Base-by-base conservation (phyloP, 768 basidiomycete genomes). In the Filobasidium wieringae region DNA sequence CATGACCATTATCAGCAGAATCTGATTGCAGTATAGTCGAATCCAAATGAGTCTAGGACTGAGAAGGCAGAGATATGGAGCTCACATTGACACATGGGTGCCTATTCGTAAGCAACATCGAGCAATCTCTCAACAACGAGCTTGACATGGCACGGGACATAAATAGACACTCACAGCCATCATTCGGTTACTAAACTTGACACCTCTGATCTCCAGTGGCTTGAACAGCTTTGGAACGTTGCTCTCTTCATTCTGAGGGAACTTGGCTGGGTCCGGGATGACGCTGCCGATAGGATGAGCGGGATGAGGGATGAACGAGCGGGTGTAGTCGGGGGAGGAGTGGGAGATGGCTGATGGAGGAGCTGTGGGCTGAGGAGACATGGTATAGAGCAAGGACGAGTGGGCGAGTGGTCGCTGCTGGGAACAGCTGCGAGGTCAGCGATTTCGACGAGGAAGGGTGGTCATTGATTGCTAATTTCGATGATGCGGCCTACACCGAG, bases 71-170 rank as follows among this genome's bases (percentile, higher is more conserved):
- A 9, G 19, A 1, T n/a, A 34, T 2, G n/a, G 14, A 27, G 29
- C 71, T 61, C 53, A 72, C 71, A 90, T 72, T 84, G 83, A 70
- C 87, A 88, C 87, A 88, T 88, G 1, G 85, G 85, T 11, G 85
- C 76, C 83, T 83, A 60, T 22, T 32, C n/a, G 51, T 26, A 34
- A 29, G 17, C 4, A 12, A 30, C n/a, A n/a, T 33, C 53, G 15
- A 27, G 26, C 22, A 7, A 40, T 41, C 24, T 24, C 26, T 31
- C 5, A 22, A 8, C 14, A 17, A 30, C 30, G 17, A 57, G 15
- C 47, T 22, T 24, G 47, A 15, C 2, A 30, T 1, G 5, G n/a
- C 33, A 24, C 47, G 1, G 2, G 31, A 27, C 37, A 6, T 4
- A 2, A 29, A n/a, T n/a, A n/a, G n/a, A 7, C 27, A 72, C 78